Percentiles rank a stretch among this genome's conserved stretches.
phyloP scores from a whole-genome alignment of 2,329 filamentous ascomycete genomes.

The Penicillium nordicum region DNA sequence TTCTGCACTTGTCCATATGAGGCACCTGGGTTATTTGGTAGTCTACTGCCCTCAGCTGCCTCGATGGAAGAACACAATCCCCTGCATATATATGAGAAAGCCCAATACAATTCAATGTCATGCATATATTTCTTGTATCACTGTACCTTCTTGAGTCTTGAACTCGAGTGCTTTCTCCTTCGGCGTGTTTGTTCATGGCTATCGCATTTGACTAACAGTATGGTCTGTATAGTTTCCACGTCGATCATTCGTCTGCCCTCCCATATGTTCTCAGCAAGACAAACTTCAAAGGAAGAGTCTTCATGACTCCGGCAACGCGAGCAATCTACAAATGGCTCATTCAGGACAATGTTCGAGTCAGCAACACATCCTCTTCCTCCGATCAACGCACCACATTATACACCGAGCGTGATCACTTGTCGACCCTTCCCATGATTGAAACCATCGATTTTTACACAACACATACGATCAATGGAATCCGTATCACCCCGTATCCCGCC shows the following conservation, averaged over 20 bases:
- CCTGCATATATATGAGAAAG: conserved; percentile 37
- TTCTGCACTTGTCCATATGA: background rate
- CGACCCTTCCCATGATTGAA: conserved; percentile 90
- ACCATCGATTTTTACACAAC: conserved; percentile 98
- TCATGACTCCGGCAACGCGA: conserved; percentile 99
- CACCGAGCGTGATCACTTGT: conserved; percentile 90
- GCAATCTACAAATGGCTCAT: conserved; percentile 99
- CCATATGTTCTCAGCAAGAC: conserved; percentile 97
- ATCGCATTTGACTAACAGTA: conserved; percentile 27
- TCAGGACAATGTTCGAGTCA: conserved; percentile 91
- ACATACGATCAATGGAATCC: conserved; percentile 92
- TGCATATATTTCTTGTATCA: conserved; percentile 13
- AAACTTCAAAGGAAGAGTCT: conserved; percentile 92
- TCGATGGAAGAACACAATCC: background rate
- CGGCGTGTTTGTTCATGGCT: background rate
- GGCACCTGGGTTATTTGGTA: background rate
- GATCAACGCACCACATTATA: conserved; percentile 70
- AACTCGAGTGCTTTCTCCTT: background rate
- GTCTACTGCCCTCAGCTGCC: conserved; percentile 1
- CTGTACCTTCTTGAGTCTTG: conserved; percentile 2
- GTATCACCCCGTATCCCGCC: conserved; percentile 93
- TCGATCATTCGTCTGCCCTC: conserved; percentile 97
- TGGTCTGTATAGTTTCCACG: conserved; percentile 71
- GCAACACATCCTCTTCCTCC: conserved; percentile 62
- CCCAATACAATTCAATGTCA: conserved; percentile 30